phyloP scores from a whole-genome alignment of 2,329 filamentous ascomycete genomes.

The Trichoderma koningii region DNA sequence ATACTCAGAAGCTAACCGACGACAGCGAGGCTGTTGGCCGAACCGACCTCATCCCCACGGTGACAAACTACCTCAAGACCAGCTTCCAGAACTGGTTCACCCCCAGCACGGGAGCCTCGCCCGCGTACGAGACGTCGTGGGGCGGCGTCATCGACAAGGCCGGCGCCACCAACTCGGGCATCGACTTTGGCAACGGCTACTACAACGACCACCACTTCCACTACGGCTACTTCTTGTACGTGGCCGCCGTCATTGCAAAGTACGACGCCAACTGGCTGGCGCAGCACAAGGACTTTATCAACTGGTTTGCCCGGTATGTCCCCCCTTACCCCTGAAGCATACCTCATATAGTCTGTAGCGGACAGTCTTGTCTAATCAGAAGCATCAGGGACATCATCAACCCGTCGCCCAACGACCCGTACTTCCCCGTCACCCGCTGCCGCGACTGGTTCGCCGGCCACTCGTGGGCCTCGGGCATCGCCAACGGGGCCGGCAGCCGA shows the following conservation, averaged over 20 bases:
- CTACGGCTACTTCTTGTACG: slow-evolving; percentile 35
- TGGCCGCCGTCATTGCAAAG: slow-evolving; percentile 35
- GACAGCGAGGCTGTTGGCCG: slow-evolving; percentile 32
- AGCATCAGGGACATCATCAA: slow-evolving; percentile 33
- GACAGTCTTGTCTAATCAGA: not conserved
- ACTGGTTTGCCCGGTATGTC: slow-evolving; percentile 32
- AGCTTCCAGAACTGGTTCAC: slow-evolving; percentile 34
- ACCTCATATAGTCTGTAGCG: not conserved
- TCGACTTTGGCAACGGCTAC: slow-evolving; percentile 36
- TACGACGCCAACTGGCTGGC: slow-evolving; percentile 32
- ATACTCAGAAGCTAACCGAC: too few species aligned
- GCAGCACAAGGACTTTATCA: slow-evolving; percentile 34
- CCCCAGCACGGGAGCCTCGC: slow-evolving; percentile 27
- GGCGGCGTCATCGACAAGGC: slow-evolving; percentile 34
- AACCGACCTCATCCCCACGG: slow-evolving; percentile 30
- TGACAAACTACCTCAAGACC: slow-evolving; percentile 31
- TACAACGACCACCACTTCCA: slow-evolving; percentile 40
- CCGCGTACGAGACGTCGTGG: slow-evolving; percentile 35
- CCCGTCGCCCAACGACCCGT: slow-evolving; percentile 34
- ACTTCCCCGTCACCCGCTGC: slow-evolving; percentile 34
- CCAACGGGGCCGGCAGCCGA: slow-evolving; percentile 34
- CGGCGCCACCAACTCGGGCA: slow-evolving; percentile 29
- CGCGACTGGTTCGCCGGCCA: slow-evolving; percentile 37
- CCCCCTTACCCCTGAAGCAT: too few species aligned
- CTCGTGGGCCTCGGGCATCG: slow-evolving; percentile 36